phyloP scores from a whole-genome alignment of 2,329 filamentous ascomycete genomes.

The Penicillium brevicompactum region DNA sequence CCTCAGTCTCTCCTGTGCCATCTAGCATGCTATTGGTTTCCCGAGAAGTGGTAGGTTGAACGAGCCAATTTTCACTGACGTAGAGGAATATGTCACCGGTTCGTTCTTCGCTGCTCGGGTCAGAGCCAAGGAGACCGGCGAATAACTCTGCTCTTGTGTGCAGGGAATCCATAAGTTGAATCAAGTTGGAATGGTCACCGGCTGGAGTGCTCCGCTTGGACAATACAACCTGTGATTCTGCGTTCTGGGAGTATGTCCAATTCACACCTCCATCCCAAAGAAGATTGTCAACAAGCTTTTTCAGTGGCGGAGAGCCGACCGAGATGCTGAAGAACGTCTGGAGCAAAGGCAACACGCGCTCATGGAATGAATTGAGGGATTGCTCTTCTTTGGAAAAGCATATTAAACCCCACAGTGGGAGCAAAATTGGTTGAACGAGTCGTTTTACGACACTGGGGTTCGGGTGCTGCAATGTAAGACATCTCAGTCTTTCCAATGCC shows the following conservation, averaged over 20 bases:
- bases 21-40: slow-evolving; percentile 13
- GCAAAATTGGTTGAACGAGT: slow-evolving; percentile 41
- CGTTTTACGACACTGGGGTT: slow-evolving; percentile 47
- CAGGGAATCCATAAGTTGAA: slow-evolving; percentile 37
- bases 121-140: slow-evolving; percentile 37
- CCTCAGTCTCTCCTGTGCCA: slow-evolving; percentile 26
- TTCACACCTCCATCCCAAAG: slow-evolving; percentile 43
- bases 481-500: slow-evolving; percentile 39
- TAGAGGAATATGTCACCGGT: slow-evolving; percentile 46
- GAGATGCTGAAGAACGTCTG: slow-evolving; percentile 47
- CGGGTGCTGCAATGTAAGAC: slow-evolving; percentile 43
- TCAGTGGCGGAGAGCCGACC: slow-evolving; percentile 35
- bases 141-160: slow-evolving; percentile 42
- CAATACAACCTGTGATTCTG: slow-evolving; percentile 29
- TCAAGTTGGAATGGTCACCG: slow-evolving; percentile 28
- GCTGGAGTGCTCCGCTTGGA: slow-evolving; percentile 23
- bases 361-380: slow-evolving; percentile 25
- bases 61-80: slow-evolving; percentile 45
- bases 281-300: slow-evolving; percentile 43
- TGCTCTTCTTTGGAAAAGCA: slow-evolving; percentile 39
- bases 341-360: slow-evolving; percentile 35
- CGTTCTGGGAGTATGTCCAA: slow-evolving; percentile 38
- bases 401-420: slow-evolving; percentile 45
- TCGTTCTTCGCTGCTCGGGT: slow-evolving; percentile 43
- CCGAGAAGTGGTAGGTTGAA: slow-evolving; percentile 24